These are phyloP conservation scores for Cladosporium sp. DNA, from an alignment of 2,329 filamentous ascomycete genomes.

Conservation along the genomic window DNA sequence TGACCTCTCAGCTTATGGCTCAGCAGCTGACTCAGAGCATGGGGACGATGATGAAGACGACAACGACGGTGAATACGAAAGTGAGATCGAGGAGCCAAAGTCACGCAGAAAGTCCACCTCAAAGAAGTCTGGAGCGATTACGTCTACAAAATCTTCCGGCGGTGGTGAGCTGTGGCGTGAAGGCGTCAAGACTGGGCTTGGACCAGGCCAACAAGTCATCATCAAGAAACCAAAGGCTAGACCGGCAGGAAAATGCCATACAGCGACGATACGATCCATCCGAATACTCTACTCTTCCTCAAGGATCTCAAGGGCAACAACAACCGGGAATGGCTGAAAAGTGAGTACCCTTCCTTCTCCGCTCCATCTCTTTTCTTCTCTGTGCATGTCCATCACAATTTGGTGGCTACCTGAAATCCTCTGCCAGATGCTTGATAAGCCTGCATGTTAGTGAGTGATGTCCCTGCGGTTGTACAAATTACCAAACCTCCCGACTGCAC, in stretches of 20 bases:
- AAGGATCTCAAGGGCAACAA: constrained; percentile 57
- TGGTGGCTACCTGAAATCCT: neutral
- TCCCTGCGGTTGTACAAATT: no score
- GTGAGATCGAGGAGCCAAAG: constrained; percentile 26
- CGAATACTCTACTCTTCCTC: constrained; percentile 60
- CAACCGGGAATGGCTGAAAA: constrained; percentile 60
- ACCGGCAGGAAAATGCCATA: constrained; percentile 56
- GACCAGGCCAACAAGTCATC: constrained; percentile 57
- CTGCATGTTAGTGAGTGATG: no score
- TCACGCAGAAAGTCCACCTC: constrained; percentile 13
- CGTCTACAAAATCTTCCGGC: neutral
- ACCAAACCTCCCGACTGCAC: no score
- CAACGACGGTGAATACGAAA: constrained; percentile 31
- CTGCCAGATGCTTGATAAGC: no score
- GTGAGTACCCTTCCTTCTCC: constrained; percentile 37
- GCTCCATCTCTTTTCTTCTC: neutral
- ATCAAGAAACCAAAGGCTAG: constrained; percentile 62
- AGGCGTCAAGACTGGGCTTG: constrained; percentile 52
- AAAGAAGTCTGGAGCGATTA: constrained; percentile 18
- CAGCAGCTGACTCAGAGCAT: constrained; percentile 39
- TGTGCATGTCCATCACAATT: neutral
- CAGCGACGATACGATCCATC: constrained; percentile 54
- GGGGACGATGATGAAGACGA: constrained; percentile 31
- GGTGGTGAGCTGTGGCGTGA: constrained; percentile 47
- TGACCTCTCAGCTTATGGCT: constrained; percentile 33